These are phyloP conservation scores for Xylariaceae sp. DNA, from an alignment of 2,329 filamentous ascomycete species.

Conservation along the genomic window DNA sequence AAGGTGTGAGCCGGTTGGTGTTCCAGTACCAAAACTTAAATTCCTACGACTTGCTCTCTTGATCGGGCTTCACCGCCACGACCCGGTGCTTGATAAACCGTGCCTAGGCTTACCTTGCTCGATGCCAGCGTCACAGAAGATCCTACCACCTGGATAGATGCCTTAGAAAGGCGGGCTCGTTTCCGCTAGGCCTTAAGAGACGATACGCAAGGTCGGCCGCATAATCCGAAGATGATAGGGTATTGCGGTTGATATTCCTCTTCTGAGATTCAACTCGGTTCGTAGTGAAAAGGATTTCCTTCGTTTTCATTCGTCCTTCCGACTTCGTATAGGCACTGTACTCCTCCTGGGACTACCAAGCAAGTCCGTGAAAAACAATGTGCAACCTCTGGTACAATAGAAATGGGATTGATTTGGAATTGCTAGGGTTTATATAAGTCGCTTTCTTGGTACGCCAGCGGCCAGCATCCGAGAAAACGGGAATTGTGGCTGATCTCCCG, in stretches of 20 bases:
- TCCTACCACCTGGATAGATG: no score
- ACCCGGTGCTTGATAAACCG: not conserved
- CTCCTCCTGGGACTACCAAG: no score
- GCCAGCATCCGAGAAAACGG: not conserved
- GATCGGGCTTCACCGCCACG: not conserved
- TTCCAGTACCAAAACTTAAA: no score
- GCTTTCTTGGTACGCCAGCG: not conserved
- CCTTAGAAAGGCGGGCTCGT: no score
- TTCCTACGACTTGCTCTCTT: not conserved
- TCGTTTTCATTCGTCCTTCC: not conserved
- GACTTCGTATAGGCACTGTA: no score
- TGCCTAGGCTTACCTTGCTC: not conserved
- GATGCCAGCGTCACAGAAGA: not conserved
- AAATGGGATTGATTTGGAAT: conserved; percentile 20
- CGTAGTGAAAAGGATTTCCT: not conserved
- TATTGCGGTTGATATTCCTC: no score
- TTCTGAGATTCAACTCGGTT: not conserved
- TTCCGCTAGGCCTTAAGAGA: no score
- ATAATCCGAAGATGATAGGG: no score
- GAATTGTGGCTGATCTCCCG: not conserved
- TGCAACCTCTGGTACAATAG: no score
- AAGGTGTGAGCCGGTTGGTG: no score
- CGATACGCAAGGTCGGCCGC: no score
- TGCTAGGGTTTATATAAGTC: not conserved
- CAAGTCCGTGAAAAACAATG: no score